Evolutionary conservation across 495 filamentous ascomycete genomes (phyloP).

Genomic region (Gamarada debralockiae): DNA sequence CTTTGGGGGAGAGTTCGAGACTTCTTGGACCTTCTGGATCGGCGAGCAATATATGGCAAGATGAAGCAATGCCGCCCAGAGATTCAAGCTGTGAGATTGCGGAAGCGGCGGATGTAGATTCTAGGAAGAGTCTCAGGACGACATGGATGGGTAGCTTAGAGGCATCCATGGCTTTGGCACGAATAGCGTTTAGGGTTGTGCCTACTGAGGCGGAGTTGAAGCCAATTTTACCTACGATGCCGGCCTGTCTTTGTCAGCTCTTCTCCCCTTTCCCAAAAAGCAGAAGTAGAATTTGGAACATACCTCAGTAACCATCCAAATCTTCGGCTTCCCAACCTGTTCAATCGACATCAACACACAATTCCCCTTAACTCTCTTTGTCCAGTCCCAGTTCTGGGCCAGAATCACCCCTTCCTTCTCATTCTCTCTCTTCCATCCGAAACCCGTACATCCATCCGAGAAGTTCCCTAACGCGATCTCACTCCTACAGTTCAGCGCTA

Average conservation of each 20-base stretch:
- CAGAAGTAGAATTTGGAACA: constrained; percentile 30
- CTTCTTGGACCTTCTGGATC: constrained; percentile 48
- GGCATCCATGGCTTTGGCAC: constrained; percentile 49
- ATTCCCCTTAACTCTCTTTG: constrained; percentile 48
- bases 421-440: constrained; percentile 44
- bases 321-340: constrained; percentile 3
- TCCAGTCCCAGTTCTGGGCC: constrained; percentile 68
- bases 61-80: constrained; percentile 50
- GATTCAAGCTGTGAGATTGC: constrained; percentile 47
- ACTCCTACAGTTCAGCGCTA: constrained; percentile 65
- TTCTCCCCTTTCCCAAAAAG: constrained; percentile 19
- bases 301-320: constrained; percentile 38
- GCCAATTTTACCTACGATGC: constrained; percentile 70
- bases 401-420: constrained; percentile 33
- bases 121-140: constrained; percentile 55
- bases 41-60: constrained; percentile 56
- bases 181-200: constrained; percentile 62
- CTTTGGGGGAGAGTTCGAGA: constrained; percentile 52
- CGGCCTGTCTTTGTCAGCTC: constrained; percentile 48
- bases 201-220: constrained; percentile 61
- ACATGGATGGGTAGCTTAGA: constrained; percentile 58
- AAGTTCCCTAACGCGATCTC: constrained; percentile 63
- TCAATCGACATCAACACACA: constrained; percentile 5
- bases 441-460: constrained; percentile 59
- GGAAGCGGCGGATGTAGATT: constrained; percentile 44